phyloP scores from a whole-genome alignment of 1,139 yeast genomes.

The Arxiozyma slooffiae region DNA sequence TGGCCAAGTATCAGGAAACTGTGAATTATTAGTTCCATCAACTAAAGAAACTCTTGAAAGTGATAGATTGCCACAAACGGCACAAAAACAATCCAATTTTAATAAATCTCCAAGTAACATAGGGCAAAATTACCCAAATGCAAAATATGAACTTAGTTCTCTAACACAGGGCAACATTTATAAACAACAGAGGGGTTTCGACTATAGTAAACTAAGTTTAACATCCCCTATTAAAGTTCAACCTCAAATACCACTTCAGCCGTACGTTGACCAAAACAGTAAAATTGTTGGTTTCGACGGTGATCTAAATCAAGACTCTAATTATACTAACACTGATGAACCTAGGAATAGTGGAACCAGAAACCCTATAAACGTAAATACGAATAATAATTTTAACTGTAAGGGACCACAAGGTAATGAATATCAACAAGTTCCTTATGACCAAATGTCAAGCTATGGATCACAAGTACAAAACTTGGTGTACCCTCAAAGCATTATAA shows the following conservation, averaged over 20 bases:
- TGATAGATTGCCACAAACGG: neutral
- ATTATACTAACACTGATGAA: neutral
- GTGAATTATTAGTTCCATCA: neutral
- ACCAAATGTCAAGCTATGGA: neutral
- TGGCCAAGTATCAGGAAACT: neutral
- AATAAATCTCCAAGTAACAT: neutral
- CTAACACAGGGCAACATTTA: neutral
- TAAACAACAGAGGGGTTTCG: neutral
- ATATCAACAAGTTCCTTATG: no score
- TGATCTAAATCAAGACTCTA: neutral
- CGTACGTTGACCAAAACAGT: neutral
- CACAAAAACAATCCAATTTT: neutral
- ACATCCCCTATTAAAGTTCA: neutral
- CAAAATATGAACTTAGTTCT: neutral
- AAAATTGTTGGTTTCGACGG: neutral
- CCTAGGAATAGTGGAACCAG: neutral
- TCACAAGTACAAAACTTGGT: neutral
- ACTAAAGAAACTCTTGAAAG: neutral
- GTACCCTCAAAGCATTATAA: neutral
- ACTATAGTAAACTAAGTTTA: conserved; percentile 1
- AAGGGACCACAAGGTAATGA: neutral
- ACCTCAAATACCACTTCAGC: neutral
- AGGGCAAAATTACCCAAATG: neutral
- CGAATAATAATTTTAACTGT: neutral
- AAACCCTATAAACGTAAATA: neutral